phyloP scores from a whole-genome alignment of 2,329 filamentous ascomycete genomes.

The Exophiala phaeomuriformis region DNA sequence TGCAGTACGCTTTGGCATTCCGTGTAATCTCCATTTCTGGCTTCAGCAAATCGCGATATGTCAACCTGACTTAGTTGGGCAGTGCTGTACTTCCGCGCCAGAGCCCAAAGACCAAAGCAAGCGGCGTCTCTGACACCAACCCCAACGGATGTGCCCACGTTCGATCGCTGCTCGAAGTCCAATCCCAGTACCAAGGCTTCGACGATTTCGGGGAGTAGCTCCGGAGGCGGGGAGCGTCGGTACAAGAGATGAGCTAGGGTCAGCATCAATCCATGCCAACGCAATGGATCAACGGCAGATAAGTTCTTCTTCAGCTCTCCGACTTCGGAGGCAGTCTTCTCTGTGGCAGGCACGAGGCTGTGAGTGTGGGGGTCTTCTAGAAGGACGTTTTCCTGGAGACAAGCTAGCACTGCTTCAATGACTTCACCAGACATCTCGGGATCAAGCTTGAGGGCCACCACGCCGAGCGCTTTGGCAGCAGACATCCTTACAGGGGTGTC shows the following conservation, averaged over 20 bases:
- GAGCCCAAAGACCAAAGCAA: constrained; percentile 91
- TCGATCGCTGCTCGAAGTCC: constrained; percentile 78
- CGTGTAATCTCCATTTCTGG: background rate
- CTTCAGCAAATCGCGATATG: constrained; percentile 9
- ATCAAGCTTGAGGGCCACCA: constrained; percentile 74
- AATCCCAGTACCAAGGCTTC: constrained; percentile 71
- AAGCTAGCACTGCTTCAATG: constrained; percentile 73
- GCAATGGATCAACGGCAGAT: constrained; percentile 67
- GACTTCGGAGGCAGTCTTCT: constrained; percentile 33
- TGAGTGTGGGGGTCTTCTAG: constrained; percentile 42
- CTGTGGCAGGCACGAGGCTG: constrained; percentile 32
- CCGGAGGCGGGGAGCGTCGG: constrained; percentile 66
- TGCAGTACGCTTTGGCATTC: constrained; percentile 52
- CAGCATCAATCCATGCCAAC: constrained; percentile 88
- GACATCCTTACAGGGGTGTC: constrained; percentile 87
- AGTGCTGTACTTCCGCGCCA: constrained; percentile 80
- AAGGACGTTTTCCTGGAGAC: constrained; percentile 56
- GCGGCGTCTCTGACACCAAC: constrained; percentile 90
- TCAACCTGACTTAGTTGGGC: constrained; percentile 56
- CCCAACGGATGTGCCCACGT: constrained; percentile 76
- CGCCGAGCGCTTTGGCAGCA: constrained; percentile 84
- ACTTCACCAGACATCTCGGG: constrained; percentile 77
- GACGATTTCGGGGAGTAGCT: constrained; percentile 65
- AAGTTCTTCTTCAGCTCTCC: constrained; percentile 47
- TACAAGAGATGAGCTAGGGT: constrained; percentile 83